Evolutionary conservation across 495 filamentous ascomycete genomes (phyloP).

Genomic region (Aspergillus kassunensis): DNA sequence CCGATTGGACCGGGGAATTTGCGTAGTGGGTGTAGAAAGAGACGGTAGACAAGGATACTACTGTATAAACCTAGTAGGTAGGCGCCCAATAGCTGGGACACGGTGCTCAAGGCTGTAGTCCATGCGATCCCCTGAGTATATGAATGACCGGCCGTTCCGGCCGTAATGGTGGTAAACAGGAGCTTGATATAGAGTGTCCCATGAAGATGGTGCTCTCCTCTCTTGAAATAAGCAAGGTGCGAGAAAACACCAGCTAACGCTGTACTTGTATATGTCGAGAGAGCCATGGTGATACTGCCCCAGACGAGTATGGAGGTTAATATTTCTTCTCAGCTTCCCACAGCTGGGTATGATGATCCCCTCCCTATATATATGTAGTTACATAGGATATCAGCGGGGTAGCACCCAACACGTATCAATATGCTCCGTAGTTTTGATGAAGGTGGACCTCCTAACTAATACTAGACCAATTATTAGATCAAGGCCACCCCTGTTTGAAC

Average conservation of each 20-base stretch:
- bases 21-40: background rate
- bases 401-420: too few species aligned
- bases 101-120: background rate
- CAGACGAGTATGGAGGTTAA: too few species aligned
- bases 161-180: background rate
- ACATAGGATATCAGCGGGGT: too few species aligned
- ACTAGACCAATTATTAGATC: too few species aligned
- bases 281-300: background rate
- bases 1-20: constrained; percentile 4
- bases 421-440: too few species aligned
- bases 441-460: too few species aligned
- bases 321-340: too few species aligned
- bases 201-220: background rate
- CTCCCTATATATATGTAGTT: too few species aligned
- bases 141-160: background rate
- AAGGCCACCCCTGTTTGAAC: too few species aligned
- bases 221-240: background rate
- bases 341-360: too few species aligned
- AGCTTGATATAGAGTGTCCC: background rate
- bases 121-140: background rate
- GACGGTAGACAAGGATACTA: constrained; percentile 1
- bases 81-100: background rate
- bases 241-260: background rate
- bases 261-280: background rate
- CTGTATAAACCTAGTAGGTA: constrained; percentile 4